Evolutionary conservation across 495 filamentous ascomycete genomes (phyloP).

Genomic region (Xylaria acuta): DNA sequence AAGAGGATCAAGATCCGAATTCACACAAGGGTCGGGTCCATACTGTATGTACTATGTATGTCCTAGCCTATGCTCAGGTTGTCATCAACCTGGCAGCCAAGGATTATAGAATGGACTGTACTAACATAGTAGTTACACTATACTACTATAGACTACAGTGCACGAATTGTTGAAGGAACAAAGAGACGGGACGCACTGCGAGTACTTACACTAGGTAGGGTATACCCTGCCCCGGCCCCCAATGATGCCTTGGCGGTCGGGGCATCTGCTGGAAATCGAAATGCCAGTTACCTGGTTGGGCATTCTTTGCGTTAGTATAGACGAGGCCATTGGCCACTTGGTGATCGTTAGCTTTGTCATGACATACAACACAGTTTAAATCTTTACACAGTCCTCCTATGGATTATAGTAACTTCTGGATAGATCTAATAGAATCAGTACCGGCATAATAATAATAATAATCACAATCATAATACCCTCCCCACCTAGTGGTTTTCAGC

Average conservation of each 20-base stretch:
- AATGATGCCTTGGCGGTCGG: slow-evolving; percentile 9
- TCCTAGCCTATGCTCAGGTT: not conserved
- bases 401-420: not conserved
- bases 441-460: not conserved
- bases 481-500: slow-evolving; percentile 11
- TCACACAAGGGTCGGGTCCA: not conserved
- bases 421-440: not conserved
- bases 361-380: slow-evolving; percentile 1
- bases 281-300: slow-evolving; percentile 24
- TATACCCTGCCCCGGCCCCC: not conserved
- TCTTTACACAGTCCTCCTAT: not conserved
- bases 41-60: not conserved
- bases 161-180: slow-evolving; percentile 1
- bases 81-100: not conserved
- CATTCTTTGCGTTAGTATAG: slow-evolving; percentile 7
- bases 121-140: not conserved
- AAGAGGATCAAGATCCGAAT: slow-evolving; percentile 18
- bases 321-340: slow-evolving; percentile 10
- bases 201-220: not conserved
- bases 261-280: not conserved
- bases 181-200: not conserved
- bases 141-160: slow-evolving; percentile 2
- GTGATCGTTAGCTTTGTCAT: not conserved
- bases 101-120: not conserved
- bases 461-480: not conserved